Percentiles rank a stretch among this genome's conserved stretches.
Conservation (phyloP, 129 eudicot genomes). For the Centella asiatica region DNA sequence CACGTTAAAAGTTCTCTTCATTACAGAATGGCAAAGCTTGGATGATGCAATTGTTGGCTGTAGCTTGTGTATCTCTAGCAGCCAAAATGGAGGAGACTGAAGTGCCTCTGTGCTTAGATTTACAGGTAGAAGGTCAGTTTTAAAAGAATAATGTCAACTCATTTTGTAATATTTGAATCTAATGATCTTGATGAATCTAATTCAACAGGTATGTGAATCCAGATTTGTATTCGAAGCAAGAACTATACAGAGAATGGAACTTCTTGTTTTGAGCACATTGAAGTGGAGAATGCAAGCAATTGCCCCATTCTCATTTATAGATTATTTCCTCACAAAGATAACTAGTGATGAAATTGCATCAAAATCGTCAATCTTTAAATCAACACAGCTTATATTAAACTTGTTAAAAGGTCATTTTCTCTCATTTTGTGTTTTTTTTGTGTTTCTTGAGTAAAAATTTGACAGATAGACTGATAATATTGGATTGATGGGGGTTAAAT, state of each 20-base stretch:
- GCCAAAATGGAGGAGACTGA: conserved; percentile 76
- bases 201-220: conserved; percentile 45
- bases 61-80: conserved; percentile 55
- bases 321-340: conserved; percentile 47
- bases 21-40: conserved; percentile 51
- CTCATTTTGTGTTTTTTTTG: neutral
- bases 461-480: conserved; percentile 8
- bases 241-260: conserved; percentile 78
- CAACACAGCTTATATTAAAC: conserved; percentile 56
- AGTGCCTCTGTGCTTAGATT: conserved; percentile 53
- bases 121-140: conserved; percentile 34
- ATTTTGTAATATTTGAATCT: neutral
- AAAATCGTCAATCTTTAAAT: conserved; percentile 29
- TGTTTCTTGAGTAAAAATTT: neutral
- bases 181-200: conserved; percentile 6
- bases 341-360: conserved; percentile 36
- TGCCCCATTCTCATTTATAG: conserved; percentile 67
- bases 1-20: neutral
- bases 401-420: conserved; percentile 38
- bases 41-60: conserved; percentile 74
- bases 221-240: conserved; percentile 58
- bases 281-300: conserved; percentile 84
- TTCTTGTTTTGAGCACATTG: conserved; percentile 60
- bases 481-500: conserved; percentile 24
- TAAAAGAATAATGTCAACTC: neutral